Evolutionary conservation across 164 flowering plant species (phyloP).

Genomic region (Tetracentron sinense): DNA sequence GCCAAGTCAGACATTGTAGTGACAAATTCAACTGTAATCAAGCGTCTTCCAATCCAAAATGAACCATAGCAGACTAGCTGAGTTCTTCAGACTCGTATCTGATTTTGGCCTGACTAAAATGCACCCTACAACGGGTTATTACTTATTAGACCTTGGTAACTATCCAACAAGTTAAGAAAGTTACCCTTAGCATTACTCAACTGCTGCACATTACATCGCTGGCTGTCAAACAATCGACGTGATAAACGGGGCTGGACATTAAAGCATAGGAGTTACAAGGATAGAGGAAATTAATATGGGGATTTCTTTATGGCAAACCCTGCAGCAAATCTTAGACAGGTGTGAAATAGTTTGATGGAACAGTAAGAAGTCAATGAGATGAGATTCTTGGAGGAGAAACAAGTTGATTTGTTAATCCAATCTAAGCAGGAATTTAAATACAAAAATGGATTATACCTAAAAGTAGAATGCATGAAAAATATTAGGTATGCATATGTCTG

Average conservation of each 20-base stretch:
- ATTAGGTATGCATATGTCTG: background rate
- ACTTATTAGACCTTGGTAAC: background rate
- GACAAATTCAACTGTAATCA: background rate
- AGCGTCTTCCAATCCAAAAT: background rate
- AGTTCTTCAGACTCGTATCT: background rate
- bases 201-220: conserved; percentile 21
- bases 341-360: background rate
- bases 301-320: background rate
- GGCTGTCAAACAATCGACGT: conserved; percentile 21
- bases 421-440: background rate
- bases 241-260: conserved; percentile 37
- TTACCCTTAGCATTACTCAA: conserved; percentile 44
- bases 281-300: background rate
- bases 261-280: conserved; percentile 13
- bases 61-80: background rate
- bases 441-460: background rate
- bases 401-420: background rate
- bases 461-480: background rate
- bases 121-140: background rate
- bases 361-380: background rate
- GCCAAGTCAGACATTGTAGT: background rate
- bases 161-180: conserved; percentile 10
- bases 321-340: background rate
- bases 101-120: background rate
- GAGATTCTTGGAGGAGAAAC: background rate